Evolutionary conservation across 2,329 filamentous ascomycete species (phyloP).

Genomic region (Aspergillus spinulosporus): DNA sequence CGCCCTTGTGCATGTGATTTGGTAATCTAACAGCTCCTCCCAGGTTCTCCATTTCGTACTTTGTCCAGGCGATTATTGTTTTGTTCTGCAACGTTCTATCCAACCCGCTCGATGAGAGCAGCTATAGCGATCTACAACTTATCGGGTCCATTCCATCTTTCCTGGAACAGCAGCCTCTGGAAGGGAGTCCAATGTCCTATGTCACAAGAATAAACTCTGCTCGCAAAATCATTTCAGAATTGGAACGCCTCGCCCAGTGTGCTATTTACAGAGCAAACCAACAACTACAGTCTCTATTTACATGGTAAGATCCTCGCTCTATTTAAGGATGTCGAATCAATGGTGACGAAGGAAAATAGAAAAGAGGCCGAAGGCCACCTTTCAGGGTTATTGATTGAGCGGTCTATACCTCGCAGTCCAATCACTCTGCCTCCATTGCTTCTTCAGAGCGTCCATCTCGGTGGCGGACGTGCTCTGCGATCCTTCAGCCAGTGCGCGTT

Average conservation of each 20-base stretch:
- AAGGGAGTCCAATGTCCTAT: constrained; percentile 2
- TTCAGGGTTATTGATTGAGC: not conserved
- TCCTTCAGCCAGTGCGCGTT: not conserved
- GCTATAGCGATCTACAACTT: constrained; percentile 7
- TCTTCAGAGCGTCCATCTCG: not conserved
- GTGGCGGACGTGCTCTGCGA: not conserved
- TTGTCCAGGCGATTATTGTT: constrained; percentile 9
- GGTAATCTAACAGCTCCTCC: not conserved
- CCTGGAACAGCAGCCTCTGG: constrained; percentile 1
- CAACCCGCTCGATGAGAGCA: constrained; percentile 6
- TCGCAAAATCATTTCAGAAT: constrained; percentile 10
- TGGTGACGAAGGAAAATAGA: not conserved
- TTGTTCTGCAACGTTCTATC: constrained; percentile 18
- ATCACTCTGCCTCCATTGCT: not conserved
- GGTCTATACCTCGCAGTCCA: not conserved
- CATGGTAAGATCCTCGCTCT: not conserved
- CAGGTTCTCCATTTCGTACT: constrained; percentile 15
- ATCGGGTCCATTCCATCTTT: not conserved
- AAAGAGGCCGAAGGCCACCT: not conserved
- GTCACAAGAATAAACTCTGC: constrained; percentile 10
- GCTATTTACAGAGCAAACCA: constrained; percentile 11
- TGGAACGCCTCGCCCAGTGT: constrained; percentile 10
- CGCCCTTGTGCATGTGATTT: not conserved
- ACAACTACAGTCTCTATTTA: not conserved
- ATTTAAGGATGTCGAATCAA: not conserved